phyloP scores from a whole-genome alignment of 305 asterid species.

The Solanum hybrid region DNA sequence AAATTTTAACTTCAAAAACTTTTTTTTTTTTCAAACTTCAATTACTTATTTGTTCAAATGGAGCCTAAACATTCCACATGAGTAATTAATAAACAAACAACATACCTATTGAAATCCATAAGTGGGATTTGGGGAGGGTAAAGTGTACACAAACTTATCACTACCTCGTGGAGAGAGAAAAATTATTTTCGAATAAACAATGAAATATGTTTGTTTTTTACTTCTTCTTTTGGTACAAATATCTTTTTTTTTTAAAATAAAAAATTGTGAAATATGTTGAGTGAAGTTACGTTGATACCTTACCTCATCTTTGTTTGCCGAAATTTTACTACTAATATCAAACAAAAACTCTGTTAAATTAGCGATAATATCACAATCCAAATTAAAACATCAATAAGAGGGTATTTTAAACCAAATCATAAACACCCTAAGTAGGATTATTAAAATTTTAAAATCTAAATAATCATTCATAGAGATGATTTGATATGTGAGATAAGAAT shows the following conservation, averaged over 20 bases:
- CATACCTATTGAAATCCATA: fast-evolving
- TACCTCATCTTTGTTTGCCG: neutral
- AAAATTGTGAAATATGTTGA: neutral
- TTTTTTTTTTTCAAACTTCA: neutral
- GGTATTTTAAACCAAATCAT: neutral
- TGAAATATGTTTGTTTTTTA: neutral
- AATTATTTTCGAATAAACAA: fast-evolving
- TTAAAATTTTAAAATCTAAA: neutral
- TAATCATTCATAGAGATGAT: neutral
- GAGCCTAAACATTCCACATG: neutral
- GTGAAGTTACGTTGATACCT: neutral
- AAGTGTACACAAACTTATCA: no score
- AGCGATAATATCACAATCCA: neutral
- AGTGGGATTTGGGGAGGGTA: neutral
- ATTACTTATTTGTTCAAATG: neutral
- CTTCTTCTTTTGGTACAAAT: neutral
- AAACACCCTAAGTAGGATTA: neutral
- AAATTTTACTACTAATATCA: neutral
- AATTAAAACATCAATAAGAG: neutral
- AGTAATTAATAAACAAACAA: neutral
- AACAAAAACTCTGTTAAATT: neutral
- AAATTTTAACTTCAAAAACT: neutral
- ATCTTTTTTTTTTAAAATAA: no score
- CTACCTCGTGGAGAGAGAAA: fast-evolving
- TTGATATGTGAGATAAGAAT: neutral